Evolutionary conservation across 2,329 filamentous ascomycete species (phyloP), one percentile per base, ranked within the genome.

Genomic region (Verticillium longisporum): DNA sequence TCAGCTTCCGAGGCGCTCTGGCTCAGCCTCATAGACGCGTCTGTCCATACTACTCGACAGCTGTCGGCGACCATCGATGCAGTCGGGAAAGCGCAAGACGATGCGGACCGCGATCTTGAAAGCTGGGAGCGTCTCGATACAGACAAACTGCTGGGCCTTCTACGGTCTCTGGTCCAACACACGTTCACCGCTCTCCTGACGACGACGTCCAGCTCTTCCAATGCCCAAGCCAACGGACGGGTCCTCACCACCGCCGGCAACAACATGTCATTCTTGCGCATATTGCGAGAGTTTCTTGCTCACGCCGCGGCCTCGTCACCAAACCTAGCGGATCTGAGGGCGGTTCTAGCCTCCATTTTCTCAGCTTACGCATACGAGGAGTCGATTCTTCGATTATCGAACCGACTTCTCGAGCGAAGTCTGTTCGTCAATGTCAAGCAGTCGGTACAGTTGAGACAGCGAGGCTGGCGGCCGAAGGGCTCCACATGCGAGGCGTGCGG

Each of bases 331-430:
- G 92, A 98, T 71, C 82, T 99, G 3, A 89, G 95, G 55, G 85
- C 85, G 6, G 93, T 98, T 0, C 83, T 99, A 1, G 81, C 86
- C 1, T 95, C 93, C 13, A 94, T 99, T 60, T 98, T 99, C 75
- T 88, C 94, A 0, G 94, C 95, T 0, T 99, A 99, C 72, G 89
- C 92, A 0, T 97, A 98, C 71, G 95, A 99, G 73, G 91, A 94
- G 72, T 93, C 90, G 0, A 90, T 99, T 15, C 82, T 99, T 21
- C 82, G 84, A 1, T 84, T 99, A 3, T 92, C 95, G 0, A 96
- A 94, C 71, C 84, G 89, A 4, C 86, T 99, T 61, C 81, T 99
- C 0, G 93, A 96, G 64, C 88, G 92, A 66, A 95, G 95, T 68
- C 81, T 97, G 6, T 99, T 98, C 69, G 84, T 89, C 50, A 89